Evolutionary conservation across 2,329 filamentous ascomycete species (phyloP), one percentile per base, ranked within the genome.

Genomic region (Dactylellina sp.): DNA sequence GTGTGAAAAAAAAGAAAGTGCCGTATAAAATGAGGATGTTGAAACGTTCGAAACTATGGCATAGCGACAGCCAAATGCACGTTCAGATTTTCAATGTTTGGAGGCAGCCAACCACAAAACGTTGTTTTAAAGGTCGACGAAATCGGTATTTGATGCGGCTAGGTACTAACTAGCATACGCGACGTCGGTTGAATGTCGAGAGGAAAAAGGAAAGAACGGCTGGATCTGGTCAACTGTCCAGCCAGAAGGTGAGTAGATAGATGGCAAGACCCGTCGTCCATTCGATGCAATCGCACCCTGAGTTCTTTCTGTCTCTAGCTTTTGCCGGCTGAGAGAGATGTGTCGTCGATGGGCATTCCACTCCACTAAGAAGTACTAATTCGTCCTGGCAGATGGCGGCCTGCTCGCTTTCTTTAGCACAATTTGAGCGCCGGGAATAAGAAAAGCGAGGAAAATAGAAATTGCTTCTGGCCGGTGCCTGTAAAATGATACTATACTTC

Each of bases 11-110:
- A 72, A 74, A 74, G 61, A 66, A 74, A 74, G 70, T 66, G 61
- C 46, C 28, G 61, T 66, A 66, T 74, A 74, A 65, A 72, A 72
- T 50, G 70, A 66, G 70, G 61, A 74, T 74, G 61, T 62, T n/a
- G n/a, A n/a, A n/a, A n/a, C n/a, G n/a, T n/a, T 32, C 35, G 61
- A 66, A 61, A 42, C 61, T 74, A 65, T 74, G 37, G 70, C 70
- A 74, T 66, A 66, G 61, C 70, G 55, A 62, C 56, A 74, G 70
- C 42, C 62, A 74, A n/a, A 74, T 74, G 60, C 66, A 55, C 70
- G 70, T 46, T 56, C 49, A 66, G 60, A 66, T 46, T 74, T 60
- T 62, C 60, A 55, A 61, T 35, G 68, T 61, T 74, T 57, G 68
- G 60, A 60, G 39, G 46, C 65, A 63, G 60, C 68, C 70, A 74